phyloP scores from a whole-genome alignment of 139 green algal species.

The Gonium pectorale region DNA sequence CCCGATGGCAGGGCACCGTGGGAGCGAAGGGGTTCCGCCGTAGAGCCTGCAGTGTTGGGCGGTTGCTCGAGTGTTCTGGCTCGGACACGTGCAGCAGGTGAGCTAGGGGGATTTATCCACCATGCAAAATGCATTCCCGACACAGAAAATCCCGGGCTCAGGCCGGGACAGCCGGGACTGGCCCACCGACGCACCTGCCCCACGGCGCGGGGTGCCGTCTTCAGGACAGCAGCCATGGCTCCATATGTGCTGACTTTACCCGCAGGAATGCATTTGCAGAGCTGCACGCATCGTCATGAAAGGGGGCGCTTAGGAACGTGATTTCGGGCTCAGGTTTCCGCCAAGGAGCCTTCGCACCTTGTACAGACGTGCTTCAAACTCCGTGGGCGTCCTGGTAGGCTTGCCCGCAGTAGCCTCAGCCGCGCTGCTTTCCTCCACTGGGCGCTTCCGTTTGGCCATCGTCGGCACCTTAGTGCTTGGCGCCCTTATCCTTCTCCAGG shows the following conservation, averaged over 20 bases:
- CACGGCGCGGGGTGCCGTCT: constrained; percentile 70
- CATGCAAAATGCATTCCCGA: no score
- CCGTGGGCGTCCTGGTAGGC: constrained; percentile 54
- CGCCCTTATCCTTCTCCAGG: constrained; percentile 36
- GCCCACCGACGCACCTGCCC: no score
- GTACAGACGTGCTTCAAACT: constrained; percentile 73
- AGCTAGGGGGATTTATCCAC: no score
- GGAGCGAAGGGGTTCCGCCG: constrained; percentile 82
- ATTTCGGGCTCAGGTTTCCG: background rate
- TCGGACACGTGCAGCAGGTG: no score
- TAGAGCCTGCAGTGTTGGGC: constrained; percentile 83
- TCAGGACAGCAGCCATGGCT: constrained; percentile 68
- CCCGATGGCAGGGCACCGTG: constrained; percentile 82
- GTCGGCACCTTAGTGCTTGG: constrained; percentile 31
- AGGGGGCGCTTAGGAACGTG: background rate
- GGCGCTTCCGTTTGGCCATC: constrained; percentile 21
- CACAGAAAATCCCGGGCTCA: no score
- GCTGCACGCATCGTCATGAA: constrained; percentile 41
- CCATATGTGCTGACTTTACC: constrained; percentile 84
- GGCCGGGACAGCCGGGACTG: no score
- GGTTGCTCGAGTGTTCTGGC: no score
- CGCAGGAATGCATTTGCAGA: constrained; percentile 72
- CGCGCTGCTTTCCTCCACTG: background rate
- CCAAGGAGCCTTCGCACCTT: constrained; percentile 14
- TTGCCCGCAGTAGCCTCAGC: background rate